These are phyloP conservation scores for Lojkania enalia DNA, from an alignment of 2,329 filamentous ascomycete species.

Conservation along the genomic window DNA sequence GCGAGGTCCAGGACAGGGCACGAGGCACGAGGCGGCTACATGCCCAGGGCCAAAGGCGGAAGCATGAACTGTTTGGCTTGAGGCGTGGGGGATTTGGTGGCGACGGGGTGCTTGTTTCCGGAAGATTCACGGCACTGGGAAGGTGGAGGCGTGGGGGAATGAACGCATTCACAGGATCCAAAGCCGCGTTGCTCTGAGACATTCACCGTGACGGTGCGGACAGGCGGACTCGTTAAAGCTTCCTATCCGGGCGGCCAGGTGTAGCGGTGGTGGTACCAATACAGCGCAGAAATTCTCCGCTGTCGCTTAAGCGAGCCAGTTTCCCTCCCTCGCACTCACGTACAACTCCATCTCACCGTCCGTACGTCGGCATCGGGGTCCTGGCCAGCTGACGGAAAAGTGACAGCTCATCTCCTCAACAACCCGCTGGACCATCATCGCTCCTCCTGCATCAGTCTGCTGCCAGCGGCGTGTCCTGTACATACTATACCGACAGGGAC, in stretches of 20 bases:
- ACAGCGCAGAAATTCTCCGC: slow-evolving; percentile 9
- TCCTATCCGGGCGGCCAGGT: slow-evolving; percentile 4
- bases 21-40: neutral
- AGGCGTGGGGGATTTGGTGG: slow-evolving; percentile 1
- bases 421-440: neutral
- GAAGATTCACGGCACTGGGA: neutral
- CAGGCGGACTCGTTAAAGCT: slow-evolving; percentile 10
- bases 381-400: neutral
- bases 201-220: slow-evolving; percentile 1
- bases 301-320: slow-evolving; percentile 1
- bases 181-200: slow-evolving; percentile 1
- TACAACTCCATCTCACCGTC: slow-evolving; percentile 1
- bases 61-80: neutral
- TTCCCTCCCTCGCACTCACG: neutral
- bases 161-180: neutral
- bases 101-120: neutral
- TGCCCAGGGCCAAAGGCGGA: neutral
- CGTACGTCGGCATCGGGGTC: neutral
- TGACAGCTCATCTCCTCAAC: neutral
- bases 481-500: neutral
- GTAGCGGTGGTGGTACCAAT: neutral
- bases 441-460: slow-evolving; percentile 2
- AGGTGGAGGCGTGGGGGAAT: neutral
- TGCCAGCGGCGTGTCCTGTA: no score
- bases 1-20: neutral